phyloP scores from a whole-genome alignment of 1,284 basidiomycete species.

The Spongiforma sp. region DNA sequence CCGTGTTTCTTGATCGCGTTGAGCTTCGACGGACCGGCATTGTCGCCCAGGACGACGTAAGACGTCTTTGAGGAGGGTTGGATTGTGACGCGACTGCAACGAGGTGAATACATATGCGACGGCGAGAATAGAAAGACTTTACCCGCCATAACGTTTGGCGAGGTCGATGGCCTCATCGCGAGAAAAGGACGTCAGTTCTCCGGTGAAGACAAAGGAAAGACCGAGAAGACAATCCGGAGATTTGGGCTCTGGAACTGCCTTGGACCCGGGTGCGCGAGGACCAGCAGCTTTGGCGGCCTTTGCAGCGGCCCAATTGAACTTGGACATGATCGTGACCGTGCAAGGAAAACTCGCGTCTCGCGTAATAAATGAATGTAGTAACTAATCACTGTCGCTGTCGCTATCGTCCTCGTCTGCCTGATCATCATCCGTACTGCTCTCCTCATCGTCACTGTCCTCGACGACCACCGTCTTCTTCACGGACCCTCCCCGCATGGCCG shows the following conservation, averaged over 20 bases:
- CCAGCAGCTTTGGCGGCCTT: constrained; percentile 72
- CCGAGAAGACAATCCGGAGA: constrained; percentile 84
- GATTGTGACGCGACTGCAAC: constrained; percentile 76
- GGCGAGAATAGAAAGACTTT: constrained; percentile 35
- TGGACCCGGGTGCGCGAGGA: constrained; percentile 80
- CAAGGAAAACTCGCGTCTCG: too few relatives aligned
- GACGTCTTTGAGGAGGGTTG: constrained; percentile 92
- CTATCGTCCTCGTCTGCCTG: constrained; percentile 30
- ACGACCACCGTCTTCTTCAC: constrained; percentile 68
- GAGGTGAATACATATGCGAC: background rate
- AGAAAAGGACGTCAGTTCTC: constrained; percentile 87
- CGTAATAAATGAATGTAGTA: background rate
- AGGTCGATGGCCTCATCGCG: constrained; percentile 89
- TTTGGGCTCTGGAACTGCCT: constrained; percentile 79
- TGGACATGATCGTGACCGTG: constrained; percentile 10
- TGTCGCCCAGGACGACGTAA: constrained; percentile 88
- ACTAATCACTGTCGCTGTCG: constrained; percentile 36
- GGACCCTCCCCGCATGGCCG: constrained; percentile 89
- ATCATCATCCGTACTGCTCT: constrained; percentile 54
- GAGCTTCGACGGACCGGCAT: constrained; percentile 90
- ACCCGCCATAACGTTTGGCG: constrained; percentile 94
- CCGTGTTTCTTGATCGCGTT: constrained; percentile 83
- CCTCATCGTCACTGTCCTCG: constrained; percentile 54
- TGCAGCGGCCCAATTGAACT: constrained; percentile 65
- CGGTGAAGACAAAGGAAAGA: constrained; percentile 94